phyloP scores from a whole-genome alignment of 2,329 filamentous ascomycete genomes.

The Zalaria sp. region DNA sequence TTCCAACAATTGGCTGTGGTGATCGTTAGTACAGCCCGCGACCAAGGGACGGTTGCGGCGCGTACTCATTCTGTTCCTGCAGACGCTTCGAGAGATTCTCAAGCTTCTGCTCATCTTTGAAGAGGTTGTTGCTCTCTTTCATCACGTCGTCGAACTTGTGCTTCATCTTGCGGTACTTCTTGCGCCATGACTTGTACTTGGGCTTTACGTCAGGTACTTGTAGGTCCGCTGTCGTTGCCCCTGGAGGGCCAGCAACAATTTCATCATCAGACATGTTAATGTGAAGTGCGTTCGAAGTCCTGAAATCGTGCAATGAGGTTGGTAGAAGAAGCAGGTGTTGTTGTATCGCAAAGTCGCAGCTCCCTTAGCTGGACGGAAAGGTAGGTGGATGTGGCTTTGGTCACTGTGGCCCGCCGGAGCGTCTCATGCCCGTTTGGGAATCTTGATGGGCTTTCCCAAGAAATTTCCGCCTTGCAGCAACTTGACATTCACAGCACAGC shows the following conservation, averaged over 20 bases:
- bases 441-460: no score
- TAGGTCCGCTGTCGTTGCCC: constrained; percentile 1
- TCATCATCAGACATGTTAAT: constrained; percentile 6
- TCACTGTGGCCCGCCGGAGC: not conserved
- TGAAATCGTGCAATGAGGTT: not conserved
- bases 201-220: constrained; percentile 3
- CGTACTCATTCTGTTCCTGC: constrained; percentile 85
- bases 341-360: not conserved
- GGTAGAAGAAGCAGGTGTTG: not conserved
- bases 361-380: not conserved
- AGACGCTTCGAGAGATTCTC: constrained; percentile 69
- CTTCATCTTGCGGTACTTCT: constrained; percentile 92
- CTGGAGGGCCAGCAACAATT: constrained; percentile 2
- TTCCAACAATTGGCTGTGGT: constrained; percentile 66
- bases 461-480: no score
- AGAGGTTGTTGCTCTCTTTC: constrained; percentile 68
- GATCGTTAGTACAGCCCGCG: constrained; percentile 1
- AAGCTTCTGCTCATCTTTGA: constrained; percentile 68
- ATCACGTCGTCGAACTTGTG: constrained; percentile 64
- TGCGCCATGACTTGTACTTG: constrained; percentile 34
- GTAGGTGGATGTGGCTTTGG: not conserved
- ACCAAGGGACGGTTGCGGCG: constrained; percentile 4
- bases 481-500: no score
- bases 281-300: not conserved
- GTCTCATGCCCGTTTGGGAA: no score